Conservation (phyloP, 495 filamentous ascomycete species). For the Penicillium roqueforti region DNA sequence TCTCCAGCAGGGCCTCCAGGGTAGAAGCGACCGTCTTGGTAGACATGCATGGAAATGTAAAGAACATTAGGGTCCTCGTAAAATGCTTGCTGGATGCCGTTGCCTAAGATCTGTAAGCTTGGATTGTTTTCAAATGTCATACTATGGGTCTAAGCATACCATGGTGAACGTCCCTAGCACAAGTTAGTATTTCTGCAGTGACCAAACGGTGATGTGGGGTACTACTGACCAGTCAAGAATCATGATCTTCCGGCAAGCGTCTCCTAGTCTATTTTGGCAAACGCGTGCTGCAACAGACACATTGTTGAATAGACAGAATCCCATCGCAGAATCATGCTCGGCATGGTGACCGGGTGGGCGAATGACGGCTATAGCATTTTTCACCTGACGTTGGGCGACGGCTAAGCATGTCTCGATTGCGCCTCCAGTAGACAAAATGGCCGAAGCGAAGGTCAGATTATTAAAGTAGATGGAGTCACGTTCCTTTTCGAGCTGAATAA, state of each 20-base stretch:
- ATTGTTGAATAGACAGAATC: conserved; percentile 97
- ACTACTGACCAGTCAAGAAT: conserved; percentile 95
- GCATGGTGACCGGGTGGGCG: conserved; percentile 95
- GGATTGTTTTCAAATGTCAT: neutral
- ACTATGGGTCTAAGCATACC: conserved; percentile 33
- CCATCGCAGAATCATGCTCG: conserved; percentile 76
- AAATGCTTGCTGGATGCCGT: conserved; percentile 95
- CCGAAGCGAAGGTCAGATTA: conserved; percentile 70
- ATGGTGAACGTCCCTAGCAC: conserved; percentile 58
- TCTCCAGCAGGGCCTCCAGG: conserved; percentile 73
- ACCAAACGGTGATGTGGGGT: neutral
- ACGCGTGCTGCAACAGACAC: conserved; percentile 84
- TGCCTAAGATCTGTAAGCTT: conserved; percentile 52
- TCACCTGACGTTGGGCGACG: conserved; percentile 72
- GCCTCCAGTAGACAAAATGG: conserved; percentile 82
- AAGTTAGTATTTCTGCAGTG: conserved; percentile 22
- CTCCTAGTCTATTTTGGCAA: conserved; percentile 70
- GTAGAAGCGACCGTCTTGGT: conserved; percentile 78
- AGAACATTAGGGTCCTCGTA: conserved; percentile 92
- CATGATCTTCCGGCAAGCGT: conserved; percentile 77
- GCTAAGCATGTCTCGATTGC: conserved; percentile 91
- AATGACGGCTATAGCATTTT: conserved; percentile 93
- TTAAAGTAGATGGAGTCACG: conserved; percentile 91
- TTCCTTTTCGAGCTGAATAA: conserved; percentile 59
- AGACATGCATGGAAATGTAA: conserved; percentile 95